Base-by-base conservation (phyloP, 1,139 yeast species). In the Candida freyschussii region DNA sequence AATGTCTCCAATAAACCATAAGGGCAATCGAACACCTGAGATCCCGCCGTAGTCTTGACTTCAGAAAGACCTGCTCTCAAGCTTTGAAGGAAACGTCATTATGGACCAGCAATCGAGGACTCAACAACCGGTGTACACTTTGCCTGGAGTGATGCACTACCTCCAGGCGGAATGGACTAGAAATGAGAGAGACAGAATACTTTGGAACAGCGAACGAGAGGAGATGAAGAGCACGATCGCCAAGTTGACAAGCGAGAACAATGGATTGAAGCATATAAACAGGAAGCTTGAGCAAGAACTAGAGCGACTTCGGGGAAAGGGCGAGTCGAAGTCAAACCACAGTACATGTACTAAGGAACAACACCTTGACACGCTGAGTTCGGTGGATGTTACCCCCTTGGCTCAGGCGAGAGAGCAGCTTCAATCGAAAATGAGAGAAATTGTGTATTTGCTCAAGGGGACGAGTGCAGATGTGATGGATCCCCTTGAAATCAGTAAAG, bases 221-320 rank as follows among this genome's bases (percentile, higher is more conserved):
- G 70, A 68, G 35, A 71, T 72, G 34, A 69, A 72, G 36, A 62
- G 76, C 8, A 65, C 73, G 34, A 74, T 82, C 33, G 81, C 79
- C 1, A 76, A 78, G 31, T 60, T 87, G 21, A 69, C 69, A 36
- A 78, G 75, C 21, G 82, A 77, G 39, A 86, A 45, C 70, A 67
- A 24, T 66, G 67, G 31, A 57, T 85, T 40, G 75, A 75, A 40
- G 63, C 78, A 16, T 63, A 61, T 13, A 72, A 71, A 24, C 56
- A 29, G 22, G 12, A 17, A 27, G n/a, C 27, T 79, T 39, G 43
- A 45, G 37, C 31, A 26, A 19, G 24, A 37, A 29, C 12, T 35
- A 14, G 20, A 30, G 11, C 9, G 21, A 13, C n/a, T 19, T 13
- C 24, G 19, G 5, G 14, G 13, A 14, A 20, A 20, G 17, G 23